A percentile compares a stretch with the other conserved stretches of the same genome.
Conservation (phyloP, 2,329 filamentous ascomycete species). For the Colletotrichum sp. region DNA sequence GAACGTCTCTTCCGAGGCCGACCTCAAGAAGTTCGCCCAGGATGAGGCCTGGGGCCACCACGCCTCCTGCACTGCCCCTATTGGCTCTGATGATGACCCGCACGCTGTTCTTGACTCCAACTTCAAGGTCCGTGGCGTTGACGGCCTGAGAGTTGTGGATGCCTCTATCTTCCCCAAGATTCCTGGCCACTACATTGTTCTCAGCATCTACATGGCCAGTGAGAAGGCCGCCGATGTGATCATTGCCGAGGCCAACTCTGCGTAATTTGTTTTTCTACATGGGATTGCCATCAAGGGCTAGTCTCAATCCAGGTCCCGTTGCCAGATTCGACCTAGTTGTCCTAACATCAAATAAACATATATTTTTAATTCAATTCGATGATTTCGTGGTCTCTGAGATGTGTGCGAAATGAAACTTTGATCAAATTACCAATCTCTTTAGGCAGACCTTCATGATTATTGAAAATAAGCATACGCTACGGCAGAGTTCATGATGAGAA, state of each 20-base stretch:
- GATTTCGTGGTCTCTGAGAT: background rate
- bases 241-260: conserved; percentile 28
- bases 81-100: conserved; percentile 58
- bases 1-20: conserved; percentile 41
- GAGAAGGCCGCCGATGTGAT: conserved; percentile 58
- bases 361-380: background rate
- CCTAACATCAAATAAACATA: background rate
- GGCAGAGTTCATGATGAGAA: background rate
- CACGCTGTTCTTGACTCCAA: conserved; percentile 62
- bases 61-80: conserved; percentile 59
- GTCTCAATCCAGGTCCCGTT: background rate
- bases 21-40: conserved; percentile 47
- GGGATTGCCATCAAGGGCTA: background rate
- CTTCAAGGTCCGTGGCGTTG: conserved; percentile 61
- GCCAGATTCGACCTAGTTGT: background rate
- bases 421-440: background rate
- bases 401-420: accelerated
- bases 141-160: conserved; percentile 65
- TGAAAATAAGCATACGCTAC: background rate
- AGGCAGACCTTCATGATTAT: background rate
- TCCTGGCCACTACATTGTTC: conserved; percentile 49
- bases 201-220: conserved; percentile 58
- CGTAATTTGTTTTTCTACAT: background rate
- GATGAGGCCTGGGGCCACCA: conserved; percentile 61
- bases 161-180: conserved; percentile 60